phyloP scores from a whole-genome alignment of 352 stramenopile genomes.

The Phytophthora kernoviae region DNA sequence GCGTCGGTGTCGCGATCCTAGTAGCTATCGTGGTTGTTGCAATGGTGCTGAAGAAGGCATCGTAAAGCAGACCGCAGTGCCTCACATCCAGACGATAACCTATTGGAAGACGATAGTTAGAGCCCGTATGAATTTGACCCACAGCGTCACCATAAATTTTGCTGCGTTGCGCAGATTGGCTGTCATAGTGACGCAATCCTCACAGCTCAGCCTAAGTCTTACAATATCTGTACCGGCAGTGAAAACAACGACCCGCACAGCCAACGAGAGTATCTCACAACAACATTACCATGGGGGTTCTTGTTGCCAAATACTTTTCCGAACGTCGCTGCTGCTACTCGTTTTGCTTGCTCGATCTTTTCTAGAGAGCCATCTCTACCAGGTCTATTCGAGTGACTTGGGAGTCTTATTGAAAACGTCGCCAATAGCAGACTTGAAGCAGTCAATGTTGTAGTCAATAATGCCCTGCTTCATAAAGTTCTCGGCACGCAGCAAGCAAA shows the following conservation, averaged over 20 bases:
- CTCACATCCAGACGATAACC: slow-evolving; percentile 1
- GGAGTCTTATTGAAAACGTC: slow-evolving; percentile 88
- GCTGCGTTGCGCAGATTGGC: no score
- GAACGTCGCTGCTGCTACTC: slow-evolving; percentile 10
- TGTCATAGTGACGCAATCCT: no score
- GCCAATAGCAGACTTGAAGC: slow-evolving; percentile 94
- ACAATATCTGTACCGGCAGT: no score
- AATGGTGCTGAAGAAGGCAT: slow-evolving; percentile 58
- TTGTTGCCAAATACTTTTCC: slow-evolving; percentile 5
- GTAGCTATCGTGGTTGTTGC: slow-evolving; percentile 81
- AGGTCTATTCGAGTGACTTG: slow-evolving; percentile 49
- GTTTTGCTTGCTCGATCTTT: slow-evolving; percentile 9
- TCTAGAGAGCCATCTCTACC: not conserved
- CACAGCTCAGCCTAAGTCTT: no score
- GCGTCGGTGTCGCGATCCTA: slow-evolving; percentile 79
- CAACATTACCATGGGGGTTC: no score
- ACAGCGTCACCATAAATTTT: not conserved
- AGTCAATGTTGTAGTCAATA: slow-evolving; percentile 99
- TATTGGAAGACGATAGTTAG: slow-evolving; percentile 5
- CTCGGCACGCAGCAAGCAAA: slow-evolving; percentile 96
- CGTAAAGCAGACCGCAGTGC: slow-evolving; percentile 6
- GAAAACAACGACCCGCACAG: no score
- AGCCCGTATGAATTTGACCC: not conserved
- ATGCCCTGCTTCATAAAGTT: slow-evolving; percentile 98
- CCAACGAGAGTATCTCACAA: no score